phyloP scores from a whole-genome alignment of 139 green algal species.

The Tetradesmus obliquus region DNA sequence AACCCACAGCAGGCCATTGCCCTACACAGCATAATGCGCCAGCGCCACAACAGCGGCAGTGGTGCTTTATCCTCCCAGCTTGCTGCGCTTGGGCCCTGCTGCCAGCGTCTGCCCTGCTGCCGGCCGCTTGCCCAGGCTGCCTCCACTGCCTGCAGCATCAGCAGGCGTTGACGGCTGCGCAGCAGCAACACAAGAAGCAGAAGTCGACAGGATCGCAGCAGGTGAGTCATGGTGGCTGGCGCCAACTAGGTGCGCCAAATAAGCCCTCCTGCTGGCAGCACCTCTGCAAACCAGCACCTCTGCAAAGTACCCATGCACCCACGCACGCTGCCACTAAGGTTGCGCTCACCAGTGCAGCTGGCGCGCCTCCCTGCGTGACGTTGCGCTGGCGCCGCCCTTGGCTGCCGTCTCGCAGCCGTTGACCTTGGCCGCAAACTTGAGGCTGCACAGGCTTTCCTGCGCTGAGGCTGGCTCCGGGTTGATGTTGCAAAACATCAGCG shows the following conservation, averaged over 20 bases:
- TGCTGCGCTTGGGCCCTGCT: constrained; percentile 37
- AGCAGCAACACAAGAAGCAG: background rate
- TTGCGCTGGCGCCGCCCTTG: constrained; percentile 80
- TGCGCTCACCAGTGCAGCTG: background rate
- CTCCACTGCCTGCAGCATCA: background rate
- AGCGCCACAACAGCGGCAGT: background rate
- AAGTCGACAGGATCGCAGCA: background rate
- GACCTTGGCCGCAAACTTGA: constrained; percentile 91
- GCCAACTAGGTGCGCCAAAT: background rate
- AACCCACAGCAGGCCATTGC: background rate
- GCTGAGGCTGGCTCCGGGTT: constrained; percentile 85
- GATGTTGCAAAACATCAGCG: constrained; percentile 97
- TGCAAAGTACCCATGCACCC: no score
- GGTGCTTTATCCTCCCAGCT: background rate
- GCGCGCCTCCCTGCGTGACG: constrained; percentile 30
- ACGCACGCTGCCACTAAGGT: no score
- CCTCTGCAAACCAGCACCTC: background rate
- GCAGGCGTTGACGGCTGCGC: background rate
- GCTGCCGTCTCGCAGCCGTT: constrained; percentile 87
- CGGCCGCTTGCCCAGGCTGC: constrained; percentile 12
- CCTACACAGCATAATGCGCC: no score
- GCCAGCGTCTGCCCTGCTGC: constrained; percentile 21
- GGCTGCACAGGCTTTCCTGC: constrained; percentile 86
- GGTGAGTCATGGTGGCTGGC: background rate
- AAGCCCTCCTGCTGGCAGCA: background rate